phyloP scores from a whole-genome alignment of 176 grass and related monocot genomes.

The Eragrostis curvula region DNA sequence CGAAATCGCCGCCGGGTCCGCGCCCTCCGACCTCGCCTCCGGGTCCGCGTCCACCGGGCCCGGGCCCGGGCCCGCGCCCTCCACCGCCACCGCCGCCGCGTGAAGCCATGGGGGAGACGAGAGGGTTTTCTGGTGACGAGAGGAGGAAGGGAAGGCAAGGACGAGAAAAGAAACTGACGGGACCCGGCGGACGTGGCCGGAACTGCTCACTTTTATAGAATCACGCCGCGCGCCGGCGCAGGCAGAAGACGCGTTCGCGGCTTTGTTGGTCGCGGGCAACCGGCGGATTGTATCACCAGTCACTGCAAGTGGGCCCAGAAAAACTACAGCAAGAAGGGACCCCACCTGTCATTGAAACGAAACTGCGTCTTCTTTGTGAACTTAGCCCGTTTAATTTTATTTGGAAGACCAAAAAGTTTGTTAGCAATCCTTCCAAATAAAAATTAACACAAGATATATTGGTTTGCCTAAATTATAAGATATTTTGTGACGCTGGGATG shows the following conservation, averaged over 20 bases:
- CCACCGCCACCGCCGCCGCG: constrained; percentile 15
- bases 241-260: background rate
- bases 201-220: background rate
- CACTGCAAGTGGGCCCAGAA: background rate
- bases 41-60: background rate
- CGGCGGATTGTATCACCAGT: too few relatives aligned
- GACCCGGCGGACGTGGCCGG: too few relatives aligned
- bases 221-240: background rate
- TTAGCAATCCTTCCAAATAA: too few relatives aligned
- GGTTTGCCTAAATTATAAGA: too few relatives aligned
- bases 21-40: constrained; percentile 12
- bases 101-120: constrained; percentile 28
- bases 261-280: background rate
- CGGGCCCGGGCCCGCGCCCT: background rate
- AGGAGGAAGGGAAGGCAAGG: background rate
- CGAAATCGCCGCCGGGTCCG: background rate
- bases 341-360: background rate
- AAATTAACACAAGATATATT: too few relatives aligned
- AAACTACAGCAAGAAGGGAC: background rate
- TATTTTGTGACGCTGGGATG: too few relatives aligned
- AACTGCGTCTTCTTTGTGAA: background rate
- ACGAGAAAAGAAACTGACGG: background rate
- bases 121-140: background rate
- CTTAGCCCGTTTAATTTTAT: background rate
- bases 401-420: too few relatives aligned